Conservation (phyloP, 768 basidiomycete species). For the Panellus pusillus region DNA sequence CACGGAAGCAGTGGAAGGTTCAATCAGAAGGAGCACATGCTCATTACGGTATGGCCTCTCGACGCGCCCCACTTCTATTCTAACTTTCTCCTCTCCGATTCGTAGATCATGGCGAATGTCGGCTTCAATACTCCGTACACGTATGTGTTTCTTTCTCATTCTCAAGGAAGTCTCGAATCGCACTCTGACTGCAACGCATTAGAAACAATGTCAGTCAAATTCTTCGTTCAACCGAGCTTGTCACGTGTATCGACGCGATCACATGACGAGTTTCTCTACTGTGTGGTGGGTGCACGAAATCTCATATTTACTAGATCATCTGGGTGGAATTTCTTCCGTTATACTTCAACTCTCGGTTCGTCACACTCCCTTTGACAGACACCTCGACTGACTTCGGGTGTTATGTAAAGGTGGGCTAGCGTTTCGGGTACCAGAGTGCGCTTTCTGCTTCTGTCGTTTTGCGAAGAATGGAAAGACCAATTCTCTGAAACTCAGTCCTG, state of each 20-base stretch:
- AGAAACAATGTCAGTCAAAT: constrained; percentile 2
- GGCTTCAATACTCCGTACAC: constrained; percentile 47
- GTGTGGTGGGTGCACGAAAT: too few species aligned
- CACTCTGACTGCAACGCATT: constrained; percentile 21
- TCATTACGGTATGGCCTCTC: constrained; percentile 36
- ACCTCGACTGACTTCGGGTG: too few species aligned
- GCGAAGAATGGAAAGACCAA: too few species aligned
- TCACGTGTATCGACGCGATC: background rate
- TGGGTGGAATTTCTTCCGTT: constrained; percentile 55
- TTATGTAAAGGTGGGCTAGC: constrained; percentile 27
- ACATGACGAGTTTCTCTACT: background rate
- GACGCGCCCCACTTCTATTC: background rate
- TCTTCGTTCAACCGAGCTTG: background rate
- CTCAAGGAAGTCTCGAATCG: too few species aligned
- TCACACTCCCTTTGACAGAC: too few species aligned
- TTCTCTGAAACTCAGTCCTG: constrained; percentile 25
- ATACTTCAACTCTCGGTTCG: constrained; percentile 21
- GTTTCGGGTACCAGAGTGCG: constrained; percentile 40
- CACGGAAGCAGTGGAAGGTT: constrained; percentile 46
- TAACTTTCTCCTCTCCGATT: background rate
- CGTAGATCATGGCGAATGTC: constrained; percentile 50
- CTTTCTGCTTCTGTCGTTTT: constrained; percentile 14
- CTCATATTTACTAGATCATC: constrained; percentile 45
- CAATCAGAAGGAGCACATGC: constrained; percentile 65
- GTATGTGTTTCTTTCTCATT: constrained; percentile 31